These are phyloP conservation scores for Lactifluus volemus DNA, from an alignment of 768 basidiomycete genomes.

Conservation along the genomic window DNA sequence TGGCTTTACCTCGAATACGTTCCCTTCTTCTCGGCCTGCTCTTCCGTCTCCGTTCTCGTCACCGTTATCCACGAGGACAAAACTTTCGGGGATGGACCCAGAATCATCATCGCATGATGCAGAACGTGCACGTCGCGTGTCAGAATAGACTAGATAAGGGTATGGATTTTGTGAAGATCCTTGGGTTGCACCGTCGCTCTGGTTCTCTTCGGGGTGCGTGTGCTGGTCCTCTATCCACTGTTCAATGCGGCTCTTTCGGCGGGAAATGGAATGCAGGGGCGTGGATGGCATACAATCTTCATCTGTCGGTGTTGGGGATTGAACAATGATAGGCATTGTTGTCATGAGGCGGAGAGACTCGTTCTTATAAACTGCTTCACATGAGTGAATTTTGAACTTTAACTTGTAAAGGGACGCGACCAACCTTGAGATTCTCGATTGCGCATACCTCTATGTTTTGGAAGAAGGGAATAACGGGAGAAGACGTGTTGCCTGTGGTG, in stretches of 20 bases:
- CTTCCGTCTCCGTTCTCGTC: conserved; percentile 16
- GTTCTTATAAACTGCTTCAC: neutral
- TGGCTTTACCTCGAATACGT: conserved; percentile 7
- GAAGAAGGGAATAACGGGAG: conserved; percentile 1
- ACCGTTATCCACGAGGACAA: conserved; percentile 33
- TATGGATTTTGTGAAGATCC: conserved; percentile 25
- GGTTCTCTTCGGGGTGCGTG: conserved; percentile 19
- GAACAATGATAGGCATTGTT: conserved; percentile 16
- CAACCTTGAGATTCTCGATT: conserved; percentile 3
- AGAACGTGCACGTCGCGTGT: conserved; percentile 26
- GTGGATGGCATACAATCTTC: conserved; percentile 19
- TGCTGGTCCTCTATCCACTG: conserved; percentile 39
- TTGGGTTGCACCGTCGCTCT: conserved; percentile 21
- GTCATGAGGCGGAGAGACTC: neutral
- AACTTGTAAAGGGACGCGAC: neutral
- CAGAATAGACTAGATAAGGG: conserved; percentile 37
- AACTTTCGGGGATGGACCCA: conserved; percentile 31
- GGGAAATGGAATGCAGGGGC: conserved; percentile 24
- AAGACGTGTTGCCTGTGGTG: neutral
- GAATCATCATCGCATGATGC: conserved; percentile 27
- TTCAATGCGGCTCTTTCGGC: conserved; percentile 34
- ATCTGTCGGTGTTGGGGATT: conserved; percentile 16
- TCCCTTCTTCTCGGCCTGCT: neutral
- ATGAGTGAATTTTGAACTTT: neutral
- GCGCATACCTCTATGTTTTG: neutral